phyloP scores from a whole-genome alignment of 163 green algal species.

The Picocystis sp. region DNA sequence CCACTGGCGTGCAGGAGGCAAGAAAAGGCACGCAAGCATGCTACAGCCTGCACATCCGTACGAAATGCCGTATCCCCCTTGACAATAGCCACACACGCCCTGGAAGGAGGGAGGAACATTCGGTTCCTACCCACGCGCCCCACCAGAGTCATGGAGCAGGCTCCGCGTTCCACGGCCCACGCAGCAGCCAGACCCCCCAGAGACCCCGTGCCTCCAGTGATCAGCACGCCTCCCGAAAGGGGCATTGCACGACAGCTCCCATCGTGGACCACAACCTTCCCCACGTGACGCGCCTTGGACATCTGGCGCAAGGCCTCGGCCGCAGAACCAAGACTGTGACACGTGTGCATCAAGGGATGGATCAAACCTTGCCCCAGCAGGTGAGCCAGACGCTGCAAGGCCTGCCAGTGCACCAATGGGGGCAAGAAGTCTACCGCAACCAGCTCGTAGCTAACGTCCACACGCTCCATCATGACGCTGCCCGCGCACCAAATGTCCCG shows the following conservation, averaged over 20 bases:
- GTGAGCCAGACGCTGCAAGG: conserved; percentile 3
- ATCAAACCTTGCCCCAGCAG: not conserved
- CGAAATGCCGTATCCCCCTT: no score
- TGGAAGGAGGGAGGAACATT: no score
- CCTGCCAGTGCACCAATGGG: not conserved
- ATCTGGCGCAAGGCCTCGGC: conserved; percentile 58
- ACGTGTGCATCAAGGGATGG: not conserved
- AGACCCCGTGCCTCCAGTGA: conserved; percentile 49
- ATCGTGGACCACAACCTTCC: conserved; percentile 8
- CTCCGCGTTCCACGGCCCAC: conserved; percentile 23
- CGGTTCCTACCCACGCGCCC: no score
- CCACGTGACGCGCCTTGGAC: conserved; percentile 57
- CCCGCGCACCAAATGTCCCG: conserved; percentile 8
- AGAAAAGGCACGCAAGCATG: not conserved
- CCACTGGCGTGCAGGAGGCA: conserved; percentile 2
- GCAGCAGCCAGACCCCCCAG: conserved; percentile 22
- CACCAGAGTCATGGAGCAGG: not conserved
- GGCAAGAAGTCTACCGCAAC: conserved; percentile 80
- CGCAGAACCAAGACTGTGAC: conserved; percentile 1
- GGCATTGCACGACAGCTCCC: no score
- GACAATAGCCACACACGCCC: no score
- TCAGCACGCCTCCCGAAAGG: conserved; percentile 1
- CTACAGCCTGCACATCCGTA: not conserved
- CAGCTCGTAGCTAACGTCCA: conserved; percentile 51
- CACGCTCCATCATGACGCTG: conserved; percentile 39